Base-by-base conservation (phyloP, 345 rosid genomes). In the Eucalyptus grandis region DNA sequence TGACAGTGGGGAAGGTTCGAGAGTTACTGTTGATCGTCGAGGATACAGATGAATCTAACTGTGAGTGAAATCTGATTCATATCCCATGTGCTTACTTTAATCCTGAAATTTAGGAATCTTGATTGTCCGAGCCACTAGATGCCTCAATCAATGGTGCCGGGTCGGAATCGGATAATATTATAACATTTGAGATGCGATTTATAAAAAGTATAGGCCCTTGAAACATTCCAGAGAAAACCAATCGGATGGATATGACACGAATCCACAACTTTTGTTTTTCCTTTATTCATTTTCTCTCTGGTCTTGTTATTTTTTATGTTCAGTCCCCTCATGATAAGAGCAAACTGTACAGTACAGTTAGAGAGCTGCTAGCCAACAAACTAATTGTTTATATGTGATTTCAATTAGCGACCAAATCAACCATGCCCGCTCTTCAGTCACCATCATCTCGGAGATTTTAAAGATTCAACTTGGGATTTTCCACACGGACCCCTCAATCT, bases 391-490 rank as follows among this genome's bases (percentile, higher is more conserved):
- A 40, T 40, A 40, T 77, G 85, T 11, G 85, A 77, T 40, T 77
- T 77, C 85, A 77, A 77, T 40, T 40, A 21, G 15, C 85, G 27
- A 77, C 27, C 30, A 77, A 77, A 77, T 77, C 30, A 40, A 21
- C 27, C 47, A 10, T 7, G 47, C 30, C 8, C 24, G 47, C 83
- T 40, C 85, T 21, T 40, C 47, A 6, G 30, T 40, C 47, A 77
- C 85, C 3, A 87, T 91, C 90, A 90, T 83, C 67, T 88, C 3
- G 90, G 90, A 85, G 93, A 92, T 92, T 91, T 92, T 26, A 93
- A 89, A 37, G 99, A 93, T 12, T 98, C 97, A 14, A 98, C 98
- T 90, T 98, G 99, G 17, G 96, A 95, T 94, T 98, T 98, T 83
- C 99, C 99, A 9, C 88, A 87, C 6, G 99, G 99, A 90, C 99